Percentiles rank a stretch among this genome's conserved stretches.
Conservation (phyloP, 2,329 filamentous ascomycete species). For the Colletotrichum sp. region DNA sequence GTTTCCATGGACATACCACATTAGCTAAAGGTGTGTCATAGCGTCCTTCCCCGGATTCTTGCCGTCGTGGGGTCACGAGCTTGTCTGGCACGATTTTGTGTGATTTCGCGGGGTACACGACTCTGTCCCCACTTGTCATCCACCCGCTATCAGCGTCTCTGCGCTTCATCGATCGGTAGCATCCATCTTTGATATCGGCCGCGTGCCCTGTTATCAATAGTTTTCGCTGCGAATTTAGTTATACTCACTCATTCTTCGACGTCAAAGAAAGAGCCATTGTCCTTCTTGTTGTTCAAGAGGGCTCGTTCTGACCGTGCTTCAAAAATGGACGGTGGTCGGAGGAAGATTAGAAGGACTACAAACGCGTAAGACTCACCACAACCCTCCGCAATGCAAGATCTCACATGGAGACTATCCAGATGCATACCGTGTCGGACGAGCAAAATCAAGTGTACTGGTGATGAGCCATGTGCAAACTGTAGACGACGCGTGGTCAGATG, state of each 20-base stretch:
- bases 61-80: neutral
- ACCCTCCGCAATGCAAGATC: neutral
- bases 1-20: neutral
- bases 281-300: neutral
- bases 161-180: neutral
- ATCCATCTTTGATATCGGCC: neutral
- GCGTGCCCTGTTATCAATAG: neutral
- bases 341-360: neutral
- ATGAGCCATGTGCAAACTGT: conserved; percentile 36
- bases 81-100: neutral
- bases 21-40: neutral
- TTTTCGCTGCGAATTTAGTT: neutral
- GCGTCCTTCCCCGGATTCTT: neutral
- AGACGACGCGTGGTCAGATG: conserved; percentile 33
- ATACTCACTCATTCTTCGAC: neutral
- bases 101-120: neutral
- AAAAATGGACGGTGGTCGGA: neutral
- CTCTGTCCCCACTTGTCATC: neutral
- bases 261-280: neutral
- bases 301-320: neutral
- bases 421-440: conserved; percentile 36
- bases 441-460: conserved; percentile 40
- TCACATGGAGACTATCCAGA: conserved; percentile 15
- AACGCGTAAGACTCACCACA: neutral
- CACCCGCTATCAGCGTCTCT: neutral